These are phyloP conservation scores for Saccharomyces pastorianus DNA, from an alignment of 1,139 yeast genomes.

Conservation along the genomic window DNA sequence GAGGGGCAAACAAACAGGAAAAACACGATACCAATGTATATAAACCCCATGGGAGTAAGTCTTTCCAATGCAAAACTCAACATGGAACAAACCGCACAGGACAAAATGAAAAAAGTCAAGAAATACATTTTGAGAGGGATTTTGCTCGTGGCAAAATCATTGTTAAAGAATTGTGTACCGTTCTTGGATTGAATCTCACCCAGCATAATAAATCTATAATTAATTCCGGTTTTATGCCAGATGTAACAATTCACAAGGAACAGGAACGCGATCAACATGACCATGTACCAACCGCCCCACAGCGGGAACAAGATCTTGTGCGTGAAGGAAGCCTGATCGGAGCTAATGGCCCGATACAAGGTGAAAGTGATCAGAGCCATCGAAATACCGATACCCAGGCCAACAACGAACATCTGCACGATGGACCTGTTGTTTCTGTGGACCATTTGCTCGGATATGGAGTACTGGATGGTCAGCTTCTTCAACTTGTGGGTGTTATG, in stretches of 20 bases:
- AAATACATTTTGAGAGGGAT: slow-evolving; percentile 38
- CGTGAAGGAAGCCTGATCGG: slow-evolving; percentile 31
- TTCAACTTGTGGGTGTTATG: slow-evolving; percentile 24
- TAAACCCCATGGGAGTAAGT: slow-evolving; percentile 75
- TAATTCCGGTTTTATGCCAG: slow-evolving; percentile 70
- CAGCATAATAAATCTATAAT: slow-evolving; percentile 77
- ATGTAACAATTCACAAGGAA: slow-evolving; percentile 63
- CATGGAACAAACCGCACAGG: slow-evolving; percentile 59
- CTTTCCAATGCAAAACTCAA: slow-evolving; percentile 66
- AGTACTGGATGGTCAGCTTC: slow-evolving; percentile 28
- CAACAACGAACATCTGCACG: slow-evolving; percentile 46
- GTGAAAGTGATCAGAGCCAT: slow-evolving; percentile 43
- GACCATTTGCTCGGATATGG: slow-evolving; percentile 29
- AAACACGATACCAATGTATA: slow-evolving; percentile 43
- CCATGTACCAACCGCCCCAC: slow-evolving; percentile 84
- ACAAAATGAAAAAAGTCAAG: slow-evolving; percentile 51
- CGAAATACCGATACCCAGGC: slow-evolving; percentile 62
- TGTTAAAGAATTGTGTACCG: slow-evolving; percentile 35
- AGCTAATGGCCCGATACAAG: slow-evolving; percentile 29
- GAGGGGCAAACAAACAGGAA: slow-evolving; percentile 51
- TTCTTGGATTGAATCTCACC: slow-evolving; percentile 67
- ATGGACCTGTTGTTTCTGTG: slow-evolving; percentile 30
- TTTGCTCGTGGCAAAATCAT: slow-evolving; percentile 32
- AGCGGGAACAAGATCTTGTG: slow-evolving; percentile 61
- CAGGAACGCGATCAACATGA: slow-evolving; percentile 50